Percentiles rank a stretch among this genome's conserved stretches.
These are phyloP conservation scores for Pythium dissotocum DNA, from an alignment of 352 stramenopile genomes.

Conservation along the genomic window DNA sequence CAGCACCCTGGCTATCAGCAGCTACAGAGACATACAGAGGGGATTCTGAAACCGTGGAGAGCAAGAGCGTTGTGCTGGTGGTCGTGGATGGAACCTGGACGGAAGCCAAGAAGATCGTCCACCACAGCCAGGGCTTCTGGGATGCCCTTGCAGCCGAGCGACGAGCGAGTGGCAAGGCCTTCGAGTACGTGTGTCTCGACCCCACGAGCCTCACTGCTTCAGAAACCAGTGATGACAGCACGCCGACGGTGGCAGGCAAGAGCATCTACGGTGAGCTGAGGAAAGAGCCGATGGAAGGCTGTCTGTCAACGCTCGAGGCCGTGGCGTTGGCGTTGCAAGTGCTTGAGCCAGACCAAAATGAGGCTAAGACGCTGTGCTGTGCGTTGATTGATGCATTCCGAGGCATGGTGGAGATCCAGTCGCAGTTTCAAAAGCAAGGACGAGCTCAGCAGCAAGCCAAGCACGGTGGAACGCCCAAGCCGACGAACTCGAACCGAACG, in stretches of 20 bases:
- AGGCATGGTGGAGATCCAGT: conserved; percentile 62
- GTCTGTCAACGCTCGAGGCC: conserved; percentile 73
- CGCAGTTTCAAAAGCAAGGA: conserved; percentile 34
- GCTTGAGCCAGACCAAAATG: conserved; percentile 35
- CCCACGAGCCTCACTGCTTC: background rate
- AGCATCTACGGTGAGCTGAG: conserved; percentile 71
- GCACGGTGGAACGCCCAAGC: conserved; percentile 24
- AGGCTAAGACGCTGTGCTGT: conserved; percentile 19
- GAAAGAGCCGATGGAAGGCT: conserved; percentile 76
- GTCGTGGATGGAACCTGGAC: conserved; percentile 82
- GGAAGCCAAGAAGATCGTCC: conserved; percentile 78
- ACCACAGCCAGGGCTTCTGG: conserved; percentile 46
- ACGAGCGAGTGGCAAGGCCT: conserved; percentile 23
- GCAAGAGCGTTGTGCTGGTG: conserved; percentile 40
- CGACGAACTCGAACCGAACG: background rate
- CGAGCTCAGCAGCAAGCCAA: conserved; percentile 20
- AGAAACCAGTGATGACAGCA: background rate
- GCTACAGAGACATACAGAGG: too few relatives aligned
- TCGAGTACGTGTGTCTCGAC: conserved; percentile 57
- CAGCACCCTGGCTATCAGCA: background rate
- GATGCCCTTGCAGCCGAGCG: conserved; percentile 32
- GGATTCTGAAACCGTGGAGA: background rate
- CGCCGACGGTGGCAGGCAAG: background rate
- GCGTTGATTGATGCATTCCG: conserved; percentile 49
- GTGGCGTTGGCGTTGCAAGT: conserved; percentile 47